Evolutionary conservation across 768 basidiomycete species (phyloP), one percentile per base, ranked within the genome.

Genomic region (Dioszegia hungarica): DNA sequence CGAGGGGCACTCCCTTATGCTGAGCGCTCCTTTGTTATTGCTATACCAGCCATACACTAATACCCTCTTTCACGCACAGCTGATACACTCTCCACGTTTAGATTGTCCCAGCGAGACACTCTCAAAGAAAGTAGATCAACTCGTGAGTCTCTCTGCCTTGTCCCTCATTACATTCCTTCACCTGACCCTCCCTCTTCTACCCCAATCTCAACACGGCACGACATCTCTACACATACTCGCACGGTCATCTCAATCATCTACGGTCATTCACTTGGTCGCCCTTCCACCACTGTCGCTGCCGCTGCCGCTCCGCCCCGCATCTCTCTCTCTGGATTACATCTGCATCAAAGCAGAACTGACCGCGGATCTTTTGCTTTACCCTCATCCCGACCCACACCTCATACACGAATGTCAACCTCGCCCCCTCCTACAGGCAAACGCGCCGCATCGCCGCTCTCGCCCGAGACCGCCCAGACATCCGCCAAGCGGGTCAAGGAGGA

Each of bases 351-450:
- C 53, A 39, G 50, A 34, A 55, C 49, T 55, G 37, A 54, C 55
- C 47, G 44, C 54, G 44, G 44, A 55, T 45, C 31, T 45, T 29
- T 55, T 31, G 34, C n/a, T 41, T 29, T 14, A 39, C 19, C 51
- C 10, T 37, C 10, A 41, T 22, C 51, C 20, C 28, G 24, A 28
- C 19, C 12, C 36, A n/a, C 39, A 28, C 22, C 12, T 31, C 11
- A 11, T 29, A 6, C n/a, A n/a, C n/a, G n/a, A 24, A 64, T 68
- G 61, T 63, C 67, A 25, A 56, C 53, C 36, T 45, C 62, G 39
- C 47, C 62, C 43, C 59, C 62, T 40, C 12, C 58, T 8, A 60
- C 59, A 53, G 59, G 22, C 54, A 64, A 64, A 39, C 59, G 62
- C 33, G 55, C 62, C 24, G 62, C 59, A 17, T 64, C 62, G 9